Percentiles rank a stretch among this genome's conserved stretches.
These are phyloP conservation scores for Papilionanthe hybrid DNA, from an alignment of 116 monocot genomes.

Conservation along the genomic window DNA sequence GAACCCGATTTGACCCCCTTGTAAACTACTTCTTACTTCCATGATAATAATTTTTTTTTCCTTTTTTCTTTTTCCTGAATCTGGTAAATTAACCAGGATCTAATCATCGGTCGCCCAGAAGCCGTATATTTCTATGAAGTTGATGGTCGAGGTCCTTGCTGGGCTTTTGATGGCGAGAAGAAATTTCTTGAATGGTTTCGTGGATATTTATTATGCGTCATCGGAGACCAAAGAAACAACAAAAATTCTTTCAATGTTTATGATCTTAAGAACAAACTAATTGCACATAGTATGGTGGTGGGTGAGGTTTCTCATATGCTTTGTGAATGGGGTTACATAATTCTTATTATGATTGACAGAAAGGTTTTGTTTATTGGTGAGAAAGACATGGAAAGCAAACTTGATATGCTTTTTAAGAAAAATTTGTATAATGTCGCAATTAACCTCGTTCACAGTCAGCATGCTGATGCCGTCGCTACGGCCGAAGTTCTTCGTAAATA, in stretches of 20 bases:
- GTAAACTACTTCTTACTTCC: neutral
- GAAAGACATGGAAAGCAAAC: constrained; percentile 98
- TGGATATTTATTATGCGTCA: constrained; percentile 84
- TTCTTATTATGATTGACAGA: constrained; percentile 80
- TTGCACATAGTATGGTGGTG: constrained; percentile 81
- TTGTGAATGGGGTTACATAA: constrained; percentile 87
- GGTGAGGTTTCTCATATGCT: constrained; percentile 91
- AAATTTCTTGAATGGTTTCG: constrained; percentile 97
- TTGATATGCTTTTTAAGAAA: constrained; percentile 98
- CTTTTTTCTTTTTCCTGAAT: neutral
- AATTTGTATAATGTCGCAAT: constrained; percentile 95
- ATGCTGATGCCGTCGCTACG: constrained; percentile 92
- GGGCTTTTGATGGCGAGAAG: constrained; percentile 97
- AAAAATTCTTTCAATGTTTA: constrained; percentile 79
- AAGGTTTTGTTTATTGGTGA: constrained; percentile 77
- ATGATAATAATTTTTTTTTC: neutral
- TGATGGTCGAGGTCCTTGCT: constrained; percentile 95
- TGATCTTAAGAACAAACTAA: constrained; percentile 86
- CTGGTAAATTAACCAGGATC: constrained; percentile 52
- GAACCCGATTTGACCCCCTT: too few species aligned
- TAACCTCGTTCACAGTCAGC: constrained; percentile 92
- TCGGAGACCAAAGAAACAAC: constrained; percentile 53
- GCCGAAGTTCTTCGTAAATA: constrained; percentile 95
- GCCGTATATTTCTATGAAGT: constrained; percentile 97
- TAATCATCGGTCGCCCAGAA: constrained; percentile 89